Evolutionary conservation across 495 filamentous ascomycete species (phyloP), one percentile per base, ranked within the genome.

Genomic region (Tuber calosporum): DNA sequence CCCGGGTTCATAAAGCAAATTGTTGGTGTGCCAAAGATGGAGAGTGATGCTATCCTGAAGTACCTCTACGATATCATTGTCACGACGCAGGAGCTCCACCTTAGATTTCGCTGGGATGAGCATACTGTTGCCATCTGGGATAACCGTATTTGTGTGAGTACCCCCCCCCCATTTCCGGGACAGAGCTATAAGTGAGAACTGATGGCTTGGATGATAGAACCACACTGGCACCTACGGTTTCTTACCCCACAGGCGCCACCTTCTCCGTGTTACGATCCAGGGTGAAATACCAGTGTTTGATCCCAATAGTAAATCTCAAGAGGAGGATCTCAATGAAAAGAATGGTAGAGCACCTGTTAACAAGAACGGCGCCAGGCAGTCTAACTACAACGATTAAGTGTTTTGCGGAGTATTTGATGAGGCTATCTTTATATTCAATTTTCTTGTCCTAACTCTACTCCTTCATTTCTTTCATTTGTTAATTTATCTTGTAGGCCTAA

Each of bases 1-100:
- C 90, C 90, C 6, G 92, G 92, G 40, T 95, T 94, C 81, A 90
- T 92, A 70, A 93, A 89, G 77, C 86, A 87, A 69, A 91, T 94
- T 72, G 84, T 91, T 34, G 92, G 92, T 0, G 81, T 94, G 26
- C 90, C 90, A 68, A 88, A 90, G 42, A 86, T 85, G 72, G 90
- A 93, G 83, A 89, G 87, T 26, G 89, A 92, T 73, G 85, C 86
- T 20, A 88, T 93, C 72, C 83, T 92, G 38, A 78, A 84, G 37
- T 88, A 89, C 66, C 86, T 93, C 40, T 90, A 89, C 69, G 87
- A 90, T 78, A 69, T 81, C 5, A 82, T 93, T 67, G 82, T 91
- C 67, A 80, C 86, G 15, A 89, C 86, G 2, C 88, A 89, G 77
- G 91, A 93, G 79, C 82, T 88, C 62, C 89, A 92, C 78, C 90